Base-by-base conservation (phyloP, 768 basidiomycete species). In the Pleurotus tuber-regium region DNA sequence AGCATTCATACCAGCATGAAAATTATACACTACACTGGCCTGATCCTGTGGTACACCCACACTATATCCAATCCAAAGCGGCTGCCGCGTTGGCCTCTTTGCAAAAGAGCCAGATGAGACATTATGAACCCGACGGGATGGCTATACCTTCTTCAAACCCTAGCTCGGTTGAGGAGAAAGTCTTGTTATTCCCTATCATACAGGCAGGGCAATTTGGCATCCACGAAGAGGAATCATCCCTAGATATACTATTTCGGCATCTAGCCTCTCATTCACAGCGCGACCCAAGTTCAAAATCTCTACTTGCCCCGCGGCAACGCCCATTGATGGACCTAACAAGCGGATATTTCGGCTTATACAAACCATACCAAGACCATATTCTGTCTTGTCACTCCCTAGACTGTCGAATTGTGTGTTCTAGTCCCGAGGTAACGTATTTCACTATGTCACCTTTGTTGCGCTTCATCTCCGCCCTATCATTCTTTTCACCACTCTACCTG, bases 271-370 rank as follows among this genome's bases (percentile, higher is more conserved):
- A 31, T 16, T 46, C 54, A 41, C 2, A 31, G 21, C 16, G 21
- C 60, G 51, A 7, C 30, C 47, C 33, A 38, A 56, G 14, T 56
- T 86, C 23, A 61, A 65, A 4, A 42, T 53, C 30, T 43, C 49
- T 16, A 33, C 41, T 21, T 61, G 28, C 29, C 36, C 29, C 33
- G 18, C 44, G 39, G 39, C 51, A 57, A 18, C 66, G 71, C 14
- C 82, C 81, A n/a, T 60, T 79, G 14, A 66, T 87, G 24, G 90
- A 97, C 64, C 71, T 98, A 62, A 99, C 97, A 5, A 94, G 87
- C 60, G 97, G 97, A 9, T 99, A 99, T 69, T 98, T 99, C 63
- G 89, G 89, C 5, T 72, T 98, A 26, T 89, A 89, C 62, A 71
- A 77, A 52, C 80, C 78, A 10, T 98, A 98, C 64, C 90, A 91